phyloP scores from a whole-genome alignment of 139 green algal genomes.

The Yamagishiella unicocca region DNA sequence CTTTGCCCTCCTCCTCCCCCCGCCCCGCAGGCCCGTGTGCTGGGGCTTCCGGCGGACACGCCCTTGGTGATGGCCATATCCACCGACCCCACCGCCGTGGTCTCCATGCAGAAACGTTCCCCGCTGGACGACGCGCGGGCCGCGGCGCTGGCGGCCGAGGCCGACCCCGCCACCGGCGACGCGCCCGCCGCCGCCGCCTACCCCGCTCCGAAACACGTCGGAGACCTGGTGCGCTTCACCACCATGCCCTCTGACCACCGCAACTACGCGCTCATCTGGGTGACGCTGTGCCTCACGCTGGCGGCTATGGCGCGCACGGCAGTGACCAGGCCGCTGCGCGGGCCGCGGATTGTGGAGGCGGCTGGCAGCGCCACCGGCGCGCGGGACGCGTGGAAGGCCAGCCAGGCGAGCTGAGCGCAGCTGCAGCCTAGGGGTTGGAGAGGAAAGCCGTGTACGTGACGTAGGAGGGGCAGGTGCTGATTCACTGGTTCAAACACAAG shows the following conservation, averaged over 20 bases:
- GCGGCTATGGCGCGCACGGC: constrained; percentile 37
- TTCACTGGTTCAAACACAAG: too few relatives aligned
- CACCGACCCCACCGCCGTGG: neutral
- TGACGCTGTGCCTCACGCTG: constrained; percentile 46
- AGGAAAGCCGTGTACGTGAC: too few relatives aligned
- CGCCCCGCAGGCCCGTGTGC: constrained; percentile 46
- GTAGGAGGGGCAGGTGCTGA: too few relatives aligned
- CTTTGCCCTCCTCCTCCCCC: neutral
- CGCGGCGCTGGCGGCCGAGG: neutral
- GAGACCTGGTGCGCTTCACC: constrained; percentile 73
- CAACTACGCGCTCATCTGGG: constrained; percentile 57
- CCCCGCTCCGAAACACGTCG: constrained; percentile 66
- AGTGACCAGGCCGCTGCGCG: constrained; percentile 19
- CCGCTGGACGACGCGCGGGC: constrained; percentile 10
- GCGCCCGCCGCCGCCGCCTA: constrained; percentile 41
- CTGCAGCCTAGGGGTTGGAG: too few relatives aligned
- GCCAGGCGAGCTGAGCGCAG: constrained; percentile 17
- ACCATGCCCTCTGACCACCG: constrained; percentile 58
- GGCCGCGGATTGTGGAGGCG: constrained; percentile 32
- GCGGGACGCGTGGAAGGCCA: constrained; percentile 31
- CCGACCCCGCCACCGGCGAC: neutral
- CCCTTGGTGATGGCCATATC: constrained; percentile 69
- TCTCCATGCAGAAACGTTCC: constrained; percentile 7
- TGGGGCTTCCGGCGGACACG: constrained; percentile 65
- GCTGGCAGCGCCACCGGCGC: neutral